Conservation (phyloP, 129 eudicot species). For the Silybum marianum region DNA sequence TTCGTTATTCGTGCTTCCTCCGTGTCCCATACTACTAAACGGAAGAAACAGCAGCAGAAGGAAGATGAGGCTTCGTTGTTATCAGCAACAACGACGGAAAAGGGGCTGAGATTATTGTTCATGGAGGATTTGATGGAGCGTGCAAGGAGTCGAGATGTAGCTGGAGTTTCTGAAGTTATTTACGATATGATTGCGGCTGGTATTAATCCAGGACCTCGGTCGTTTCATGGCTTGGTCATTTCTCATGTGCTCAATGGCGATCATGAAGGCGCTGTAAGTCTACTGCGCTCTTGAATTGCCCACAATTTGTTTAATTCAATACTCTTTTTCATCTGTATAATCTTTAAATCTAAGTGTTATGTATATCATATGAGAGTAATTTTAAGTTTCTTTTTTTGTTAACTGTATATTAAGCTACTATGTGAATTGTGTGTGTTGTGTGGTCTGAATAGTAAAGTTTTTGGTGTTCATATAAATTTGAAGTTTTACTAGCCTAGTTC, state of each 20-base stretch:
- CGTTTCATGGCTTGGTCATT: slow-evolving; percentile 84
- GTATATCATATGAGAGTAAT: background rate
- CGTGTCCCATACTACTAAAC: slow-evolving; percentile 34
- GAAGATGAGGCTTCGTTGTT: slow-evolving; percentile 37
- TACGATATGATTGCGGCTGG: slow-evolving; percentile 98
- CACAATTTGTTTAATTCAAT: background rate
- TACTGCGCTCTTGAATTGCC: background rate
- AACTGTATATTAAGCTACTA: background rate
- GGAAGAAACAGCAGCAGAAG: slow-evolving; percentile 43
- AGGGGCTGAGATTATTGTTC: slow-evolving; percentile 66
- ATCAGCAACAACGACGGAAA: slow-evolving; percentile 50
- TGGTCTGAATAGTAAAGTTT: background rate
- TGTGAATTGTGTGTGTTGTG: background rate
- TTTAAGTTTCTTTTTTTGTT: background rate
- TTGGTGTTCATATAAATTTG: background rate
- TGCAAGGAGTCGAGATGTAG: slow-evolving; percentile 59
- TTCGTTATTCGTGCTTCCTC: slow-evolving; percentile 43
- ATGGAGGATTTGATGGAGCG: slow-evolving; percentile 93
- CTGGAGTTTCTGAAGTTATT: slow-evolving; percentile 74
- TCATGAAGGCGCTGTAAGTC: slow-evolving; percentile 74
- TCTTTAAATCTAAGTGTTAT: background rate
- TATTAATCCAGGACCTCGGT: slow-evolving; percentile 83
- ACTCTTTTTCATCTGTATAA: background rate
- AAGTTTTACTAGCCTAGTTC: background rate
- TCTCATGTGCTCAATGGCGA: slow-evolving; percentile 76